Base-by-base conservation (phyloP, 768 basidiomycete species). In the Agaricus sinodeliciosus region DNA sequence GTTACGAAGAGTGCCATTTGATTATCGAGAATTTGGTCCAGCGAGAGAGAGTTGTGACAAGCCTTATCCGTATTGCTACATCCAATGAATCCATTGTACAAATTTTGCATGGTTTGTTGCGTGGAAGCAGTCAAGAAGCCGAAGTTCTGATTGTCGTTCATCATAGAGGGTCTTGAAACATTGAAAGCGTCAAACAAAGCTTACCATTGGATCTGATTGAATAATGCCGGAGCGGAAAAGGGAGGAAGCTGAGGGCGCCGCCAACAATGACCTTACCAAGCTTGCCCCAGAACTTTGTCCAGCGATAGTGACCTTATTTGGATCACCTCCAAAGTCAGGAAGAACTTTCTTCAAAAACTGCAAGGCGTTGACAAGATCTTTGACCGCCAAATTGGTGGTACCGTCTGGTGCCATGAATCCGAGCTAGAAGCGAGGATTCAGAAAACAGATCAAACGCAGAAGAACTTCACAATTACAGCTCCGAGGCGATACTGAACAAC, bases 401-500 rank as follows among this genome's bases (percentile, higher is more conserved):
- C 84, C 84, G 48, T 76, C 75, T 2, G 90, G 89, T 7, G 87
- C 74, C 67, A 90, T 72, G 62, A 87, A 85, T 3, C 87, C 90
- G 42, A 92, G 78, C 84, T 86, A 57, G 48, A 56, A 51, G 50
- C 19, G 59, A 34, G 8, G 27, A 18, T 54, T 56, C 50, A 45
- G 45, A 57, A 27, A 37, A 44, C 39, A 16, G 11, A 43, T 13
- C 40, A 15, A 25, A 28, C 36, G 31, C 51, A 45, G 18, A 19
- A 51, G 16, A 12, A 31, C 15, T 9, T 55, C 53, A 40, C 19
- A 72, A 84, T 58, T 63, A 90, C 81, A 54, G 79, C 80, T 42
- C 87, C 90, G n/a, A 89, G 74, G 47, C 92, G 81, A 62, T 94
- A 92, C 64, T 94, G 91, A 25, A 91, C 72, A 13, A 90, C 83